Base-by-base conservation (phyloP, 2,329 filamentous ascomycete species). In the Fusarium aywerte region DNA sequence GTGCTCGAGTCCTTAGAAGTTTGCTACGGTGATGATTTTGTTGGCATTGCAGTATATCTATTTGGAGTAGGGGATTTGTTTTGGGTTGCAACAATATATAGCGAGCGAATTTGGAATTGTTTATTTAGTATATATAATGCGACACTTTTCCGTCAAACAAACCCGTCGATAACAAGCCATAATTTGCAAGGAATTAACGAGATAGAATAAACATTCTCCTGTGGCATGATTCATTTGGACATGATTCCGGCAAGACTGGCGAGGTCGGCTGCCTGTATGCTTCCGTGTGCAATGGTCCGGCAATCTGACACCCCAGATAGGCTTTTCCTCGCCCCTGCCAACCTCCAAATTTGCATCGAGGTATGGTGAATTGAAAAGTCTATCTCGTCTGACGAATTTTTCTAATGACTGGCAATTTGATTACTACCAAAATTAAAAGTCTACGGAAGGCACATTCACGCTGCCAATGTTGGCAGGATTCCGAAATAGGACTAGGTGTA, bases 1-100 rank as follows among this genome's bases (percentile, higher is more conserved):
- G 2, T 69, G 66, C 12, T 69, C 66, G 0, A 69, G 66, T 23
- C 66, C 66, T 18, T 67, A 29, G 7, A 0, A 4, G 1, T 1
- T 4, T 4, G 5, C 6, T 7, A 12, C 6, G 27, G 16, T 12
- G 25, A 20, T 40, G 3, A 6, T 42, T 18, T 6, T 10, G 16
- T 33, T 58, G 20, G 20, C 2, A 15, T 33, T 18, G 13, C 6
- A 18, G 23, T 36, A 36, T 12, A 13, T 15, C n/a, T n/a, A n/a
- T 44, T 21, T 39, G 27, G 13, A 16, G 9, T 8, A 16, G 9
- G 13, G 27, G 21, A 20, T 3, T 11, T 32, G 18, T 20, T 21
- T 7, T 13, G 0, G 5, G 13, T 38, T 4, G n/a, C 4, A 48
- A 9, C 44, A 25, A 42, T 42, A 6, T 13, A 29, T 43, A 43